phyloP scores from a whole-genome alignment of 352 stramenopile genomes.

The Phytophthora kernoviae region DNA sequence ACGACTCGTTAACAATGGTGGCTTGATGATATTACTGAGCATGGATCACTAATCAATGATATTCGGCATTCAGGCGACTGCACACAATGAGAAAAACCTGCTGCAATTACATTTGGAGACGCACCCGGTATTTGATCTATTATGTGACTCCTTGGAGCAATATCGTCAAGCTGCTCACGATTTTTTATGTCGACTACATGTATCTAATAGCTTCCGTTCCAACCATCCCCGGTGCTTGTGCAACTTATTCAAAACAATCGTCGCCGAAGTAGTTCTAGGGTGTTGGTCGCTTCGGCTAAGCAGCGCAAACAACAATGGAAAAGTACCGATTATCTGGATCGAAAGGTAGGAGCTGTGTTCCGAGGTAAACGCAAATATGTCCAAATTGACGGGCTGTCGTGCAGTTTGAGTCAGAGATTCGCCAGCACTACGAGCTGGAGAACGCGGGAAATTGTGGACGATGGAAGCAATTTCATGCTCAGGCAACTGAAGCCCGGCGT shows the following conservation, averaged over 20 bases:
- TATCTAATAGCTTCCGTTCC: constrained; percentile 64
- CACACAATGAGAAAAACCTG: constrained; percentile 36
- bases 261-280: constrained; percentile 11
- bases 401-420: constrained; percentile 63
- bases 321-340: constrained; percentile 54
- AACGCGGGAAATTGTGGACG: constrained; percentile 50
- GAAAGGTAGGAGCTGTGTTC: constrained; percentile 45
- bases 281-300: constrained; percentile 19
- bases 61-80: constrained; percentile 13
- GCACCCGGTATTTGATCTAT: constrained; percentile 35
- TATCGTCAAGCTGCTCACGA: not conserved
- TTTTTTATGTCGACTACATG: not conserved
- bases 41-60: not conserved
- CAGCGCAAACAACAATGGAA: constrained; percentile 35
- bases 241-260: constrained; percentile 49
- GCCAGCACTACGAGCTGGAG: constrained; percentile 61
- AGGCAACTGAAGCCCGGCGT: constrained; percentile 23
- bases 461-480: constrained; percentile 58
- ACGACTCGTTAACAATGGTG: not conserved
- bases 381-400: not conserved
- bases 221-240: constrained; percentile 53
- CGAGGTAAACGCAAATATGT: not conserved
- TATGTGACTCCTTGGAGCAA: not conserved
- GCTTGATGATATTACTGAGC: not conserved
- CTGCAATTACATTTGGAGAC: constrained; percentile 58